Evolutionary conservation across 2,329 filamentous ascomycete species (phyloP).

Genomic region (Aspergillus piperis): DNA sequence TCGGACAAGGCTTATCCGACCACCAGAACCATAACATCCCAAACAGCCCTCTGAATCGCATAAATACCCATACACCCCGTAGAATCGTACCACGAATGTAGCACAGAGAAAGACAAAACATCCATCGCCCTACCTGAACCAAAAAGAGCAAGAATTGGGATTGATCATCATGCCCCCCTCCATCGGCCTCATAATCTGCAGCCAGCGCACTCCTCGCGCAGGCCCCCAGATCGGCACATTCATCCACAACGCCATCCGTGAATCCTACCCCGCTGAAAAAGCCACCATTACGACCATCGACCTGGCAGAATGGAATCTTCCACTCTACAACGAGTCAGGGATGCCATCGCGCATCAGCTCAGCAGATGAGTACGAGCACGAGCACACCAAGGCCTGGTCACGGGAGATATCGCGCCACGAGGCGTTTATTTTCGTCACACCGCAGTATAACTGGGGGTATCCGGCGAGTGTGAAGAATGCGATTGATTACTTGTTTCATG

Average conservation of each 20-base stretch:
- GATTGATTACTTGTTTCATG: slow-evolving; percentile 62
- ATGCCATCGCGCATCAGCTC: slow-evolving; percentile 40
- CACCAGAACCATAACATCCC: neutral
- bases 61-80: too few species aligned
- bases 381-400: slow-evolving; percentile 43
- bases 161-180: neutral
- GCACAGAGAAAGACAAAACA: too few species aligned
- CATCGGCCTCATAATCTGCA: slow-evolving; percentile 34
- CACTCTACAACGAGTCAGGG: slow-evolving; percentile 42
- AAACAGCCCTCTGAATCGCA: neutral
- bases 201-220: slow-evolving; percentile 33
- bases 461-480: slow-evolving; percentile 62
- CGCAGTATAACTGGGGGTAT: slow-evolving; percentile 59
- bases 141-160: too few species aligned
- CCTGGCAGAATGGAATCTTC: slow-evolving; percentile 27
- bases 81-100: too few species aligned
- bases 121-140: too few species aligned
- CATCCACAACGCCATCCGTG: slow-evolving; percentile 23
- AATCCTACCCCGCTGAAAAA: neutral
- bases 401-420: slow-evolving; percentile 34
- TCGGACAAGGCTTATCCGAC: neutral
- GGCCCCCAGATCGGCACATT: slow-evolving; percentile 33
- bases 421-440: slow-evolving; percentile 47
- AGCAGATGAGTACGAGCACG: slow-evolving; percentile 35
- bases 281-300: slow-evolving; percentile 10